Percentiles rank a stretch among this genome's conserved stretches.
phyloP scores from a whole-genome alignment of 2,329 filamentous ascomycete species.

The Grosmannia clavigera region DNA sequence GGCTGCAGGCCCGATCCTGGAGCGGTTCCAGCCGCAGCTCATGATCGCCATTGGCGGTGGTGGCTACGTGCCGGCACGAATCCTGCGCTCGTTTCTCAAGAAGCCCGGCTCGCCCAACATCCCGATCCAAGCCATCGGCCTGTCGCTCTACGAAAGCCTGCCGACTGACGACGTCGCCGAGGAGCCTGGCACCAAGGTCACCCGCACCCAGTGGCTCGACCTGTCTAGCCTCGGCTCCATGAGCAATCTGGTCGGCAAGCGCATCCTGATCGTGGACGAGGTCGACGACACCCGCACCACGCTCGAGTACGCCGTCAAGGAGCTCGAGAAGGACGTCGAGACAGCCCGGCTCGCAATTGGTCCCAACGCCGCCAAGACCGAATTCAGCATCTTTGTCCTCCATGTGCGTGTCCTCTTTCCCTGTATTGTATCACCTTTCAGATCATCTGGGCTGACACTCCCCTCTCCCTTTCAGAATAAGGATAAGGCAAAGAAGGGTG shows the following conservation, averaged over 20 bases:
- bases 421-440: background rate
- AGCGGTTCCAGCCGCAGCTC: conserved; percentile 80
- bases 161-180: conserved; percentile 48
- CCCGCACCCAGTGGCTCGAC: conserved; percentile 96
- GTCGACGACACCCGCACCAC: conserved; percentile 93
- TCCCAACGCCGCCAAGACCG: conserved; percentile 52
- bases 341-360: conserved; percentile 62
- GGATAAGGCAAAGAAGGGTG: conserved; percentile 90
- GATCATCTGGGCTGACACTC: conserved; percentile 7
- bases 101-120: conserved; percentile 80
- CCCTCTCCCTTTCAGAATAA: conserved; percentile 56
- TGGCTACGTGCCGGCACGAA: conserved; percentile 92
- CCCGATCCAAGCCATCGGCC: conserved; percentile 95
- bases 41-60: conserved; percentile 98
- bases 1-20: conserved; percentile 68
- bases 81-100: conserved; percentile 96
- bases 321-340: conserved; percentile 91
- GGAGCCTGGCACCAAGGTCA: conserved; percentile 81
- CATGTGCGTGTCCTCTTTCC: conserved; percentile 44
- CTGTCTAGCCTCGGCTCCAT: conserved; percentile 70
- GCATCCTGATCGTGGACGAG: conserved; percentile 86
- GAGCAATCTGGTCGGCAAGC: conserved; percentile 81
- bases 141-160: conserved; percentile 90
- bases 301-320: conserved; percentile 83
- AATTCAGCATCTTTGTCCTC: conserved; percentile 90